Conservation (phyloP, 2,329 filamentous ascomycete species). For the Sporothrix dimorphospora region DNA sequence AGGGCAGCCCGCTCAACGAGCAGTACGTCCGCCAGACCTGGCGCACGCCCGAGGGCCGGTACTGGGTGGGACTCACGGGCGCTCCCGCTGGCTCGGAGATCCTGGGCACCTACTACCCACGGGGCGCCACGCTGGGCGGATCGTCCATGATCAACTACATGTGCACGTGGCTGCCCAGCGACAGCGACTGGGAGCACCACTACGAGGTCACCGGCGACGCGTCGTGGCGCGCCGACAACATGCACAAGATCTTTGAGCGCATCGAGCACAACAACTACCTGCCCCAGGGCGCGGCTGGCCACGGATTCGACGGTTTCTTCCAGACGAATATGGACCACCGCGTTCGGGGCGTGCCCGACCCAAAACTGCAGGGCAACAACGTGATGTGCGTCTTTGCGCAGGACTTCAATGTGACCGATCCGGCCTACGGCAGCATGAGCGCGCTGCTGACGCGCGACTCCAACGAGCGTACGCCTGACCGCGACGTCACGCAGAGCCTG, state of each 20-base stretch:
- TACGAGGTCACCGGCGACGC: constrained; percentile 38
- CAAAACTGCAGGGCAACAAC: neutral
- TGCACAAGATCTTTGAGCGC: neutral
- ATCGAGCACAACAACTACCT: constrained; percentile 4
- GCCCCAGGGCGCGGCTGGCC: neutral
- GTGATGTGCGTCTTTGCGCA: neutral
- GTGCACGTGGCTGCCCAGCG: constrained; percentile 37
- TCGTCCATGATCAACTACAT: constrained; percentile 41
- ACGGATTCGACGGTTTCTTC: neutral
- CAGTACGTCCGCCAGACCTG: neutral
- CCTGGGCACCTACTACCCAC: neutral
- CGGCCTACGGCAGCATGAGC: neutral
- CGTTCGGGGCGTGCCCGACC: neutral
- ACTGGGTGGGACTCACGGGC: neutral
- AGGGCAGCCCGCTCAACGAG: neutral
- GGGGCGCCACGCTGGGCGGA: constrained; percentile 40
- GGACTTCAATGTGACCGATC: neutral
- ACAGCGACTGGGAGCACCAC: constrained; percentile 30
- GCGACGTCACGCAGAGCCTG: neutral
- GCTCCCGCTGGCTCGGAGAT: neutral
- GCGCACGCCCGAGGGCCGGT: neutral
- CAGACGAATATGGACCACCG: neutral
- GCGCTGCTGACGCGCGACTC: neutral
- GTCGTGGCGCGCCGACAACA: neutral
- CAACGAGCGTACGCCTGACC: neutral